Evolutionary conservation across 1,284 basidiomycete species (phyloP).

Genomic region (Cutaneotrichosporon cyanovorans): DNA sequence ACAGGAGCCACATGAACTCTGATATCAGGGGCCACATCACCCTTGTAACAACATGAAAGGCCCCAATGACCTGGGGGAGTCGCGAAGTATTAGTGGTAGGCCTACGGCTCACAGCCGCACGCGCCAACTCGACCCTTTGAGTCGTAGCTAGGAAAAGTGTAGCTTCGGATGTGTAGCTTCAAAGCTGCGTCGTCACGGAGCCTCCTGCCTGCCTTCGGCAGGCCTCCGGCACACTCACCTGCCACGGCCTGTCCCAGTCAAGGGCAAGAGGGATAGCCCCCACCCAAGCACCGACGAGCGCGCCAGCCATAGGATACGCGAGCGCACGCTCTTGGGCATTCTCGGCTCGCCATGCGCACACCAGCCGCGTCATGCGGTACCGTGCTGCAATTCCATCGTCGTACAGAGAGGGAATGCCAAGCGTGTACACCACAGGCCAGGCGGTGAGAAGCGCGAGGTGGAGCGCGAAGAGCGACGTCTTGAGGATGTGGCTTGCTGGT

Average conservation of each 20-base stretch:
- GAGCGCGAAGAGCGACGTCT: constrained; percentile 61
- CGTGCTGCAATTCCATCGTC: constrained; percentile 33
- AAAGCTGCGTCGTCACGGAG: too few species aligned
- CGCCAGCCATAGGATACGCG: constrained; percentile 69
- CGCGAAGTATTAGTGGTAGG: too few species aligned
- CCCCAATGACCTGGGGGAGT: too few species aligned
- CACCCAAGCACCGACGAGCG: constrained; percentile 65
- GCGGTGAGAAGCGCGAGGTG: constrained; percentile 61
- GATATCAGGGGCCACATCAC: too few species aligned
- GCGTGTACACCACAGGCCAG: constrained; percentile 61
- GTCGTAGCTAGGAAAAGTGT: too few species aligned
- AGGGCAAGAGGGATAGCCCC: constrained; percentile 75
- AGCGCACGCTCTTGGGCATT: constrained; percentile 65
- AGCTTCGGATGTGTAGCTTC: too few species aligned
- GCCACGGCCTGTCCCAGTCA: constrained; percentile 95
- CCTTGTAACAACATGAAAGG: too few species aligned
- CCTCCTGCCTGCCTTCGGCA: too few species aligned
- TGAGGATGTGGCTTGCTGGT: constrained; percentile 55
- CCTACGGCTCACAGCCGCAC: too few species aligned
- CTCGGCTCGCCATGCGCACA: constrained; percentile 64
- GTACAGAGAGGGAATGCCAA: constrained; percentile 56
- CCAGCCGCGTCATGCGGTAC: constrained; percentile 61
- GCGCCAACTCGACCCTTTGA: too few species aligned
- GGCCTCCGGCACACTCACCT: constrained; percentile 52
- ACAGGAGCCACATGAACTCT: too few species aligned